A percentile compares a stretch with the other conserved stretches of the same genome.
phyloP scores from a whole-genome alignment of 176 grass and related monocot genomes.

The Carex parvula region DNA sequence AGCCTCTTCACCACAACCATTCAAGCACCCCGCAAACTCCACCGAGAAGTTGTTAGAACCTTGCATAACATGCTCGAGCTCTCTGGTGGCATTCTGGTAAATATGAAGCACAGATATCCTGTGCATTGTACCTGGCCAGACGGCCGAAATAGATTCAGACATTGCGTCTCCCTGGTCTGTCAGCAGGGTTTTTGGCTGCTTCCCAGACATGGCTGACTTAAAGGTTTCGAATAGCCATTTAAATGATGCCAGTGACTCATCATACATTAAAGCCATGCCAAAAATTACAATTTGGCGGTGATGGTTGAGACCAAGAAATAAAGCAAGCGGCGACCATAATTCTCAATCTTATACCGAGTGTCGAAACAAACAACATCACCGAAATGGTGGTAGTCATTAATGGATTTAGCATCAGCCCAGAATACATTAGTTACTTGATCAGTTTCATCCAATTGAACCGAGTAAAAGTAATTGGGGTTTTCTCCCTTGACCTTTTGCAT shows the following conservation, averaged over 20 bases:
- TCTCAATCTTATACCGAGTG: constrained; percentile 53
- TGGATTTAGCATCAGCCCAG: constrained; percentile 66
- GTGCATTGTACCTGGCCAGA: constrained; percentile 55
- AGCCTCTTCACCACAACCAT: constrained; percentile 57
- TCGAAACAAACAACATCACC: constrained; percentile 86
- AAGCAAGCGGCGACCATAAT: constrained; percentile 51
- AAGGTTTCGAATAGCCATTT: constrained; percentile 77
- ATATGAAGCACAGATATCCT: constrained; percentile 60
- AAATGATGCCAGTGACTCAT: constrained; percentile 65
- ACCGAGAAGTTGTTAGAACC: constrained; percentile 42
- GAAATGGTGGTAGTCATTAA: constrained; percentile 69
- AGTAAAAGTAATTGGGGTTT: constrained; percentile 80
- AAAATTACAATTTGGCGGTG: constrained; percentile 74
- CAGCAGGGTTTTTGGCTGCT: constrained; percentile 73
- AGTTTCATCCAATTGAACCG: constrained; percentile 75
- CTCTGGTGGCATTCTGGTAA: constrained; percentile 49
- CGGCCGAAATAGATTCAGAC: constrained; percentile 44
- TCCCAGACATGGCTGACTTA: constrained; percentile 70
- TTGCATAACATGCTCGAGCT: constrained; percentile 50
- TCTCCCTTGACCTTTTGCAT: constrained; percentile 73
- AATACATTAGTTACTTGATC: constrained; percentile 74
- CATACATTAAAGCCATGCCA: constrained; percentile 57
- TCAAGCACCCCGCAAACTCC: constrained; percentile 62
- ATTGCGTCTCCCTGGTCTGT: constrained; percentile 45
- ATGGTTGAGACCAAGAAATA: constrained; percentile 85